Conservation (phyloP, 176 grass and related monocot species). For the Aegilops umbellulata region DNA sequence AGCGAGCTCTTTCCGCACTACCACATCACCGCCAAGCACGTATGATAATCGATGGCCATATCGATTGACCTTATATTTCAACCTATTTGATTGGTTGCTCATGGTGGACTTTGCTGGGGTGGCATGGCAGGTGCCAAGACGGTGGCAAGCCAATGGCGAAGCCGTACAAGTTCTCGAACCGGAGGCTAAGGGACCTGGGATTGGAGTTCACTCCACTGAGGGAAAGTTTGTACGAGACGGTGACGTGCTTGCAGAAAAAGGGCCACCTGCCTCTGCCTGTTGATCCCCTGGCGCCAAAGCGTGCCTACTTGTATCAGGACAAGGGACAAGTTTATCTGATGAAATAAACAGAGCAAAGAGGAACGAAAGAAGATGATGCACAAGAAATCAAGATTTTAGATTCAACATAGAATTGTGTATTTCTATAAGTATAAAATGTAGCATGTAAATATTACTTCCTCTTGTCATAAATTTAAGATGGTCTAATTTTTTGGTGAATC, state of each 20-base stretch:
- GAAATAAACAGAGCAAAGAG: background rate
- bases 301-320: background rate
- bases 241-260: constrained; percentile 26
- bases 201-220: constrained; percentile 41
- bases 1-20: constrained; percentile 33
- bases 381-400: too few species aligned
- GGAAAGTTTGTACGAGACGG: constrained; percentile 28
- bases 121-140: constrained; percentile 37
- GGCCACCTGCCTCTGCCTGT: constrained; percentile 31
- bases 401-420: too few species aligned
- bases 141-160: constrained; percentile 17
- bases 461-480: too few species aligned
- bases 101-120: too few species aligned
- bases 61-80: too few species aligned
- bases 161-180: constrained; percentile 40
- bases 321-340: background rate
- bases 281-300: background rate
- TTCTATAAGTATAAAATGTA: too few species aligned
- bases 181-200: constrained; percentile 37
- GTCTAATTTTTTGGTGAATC: too few species aligned
- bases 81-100: too few species aligned
- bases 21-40: constrained; percentile 22
- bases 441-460: too few species aligned
- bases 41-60: too few species aligned
- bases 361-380: background rate